These are phyloP conservation scores for Salvia splendens DNA, from an alignment of 257 asterid species.

Conservation along the genomic window DNA sequence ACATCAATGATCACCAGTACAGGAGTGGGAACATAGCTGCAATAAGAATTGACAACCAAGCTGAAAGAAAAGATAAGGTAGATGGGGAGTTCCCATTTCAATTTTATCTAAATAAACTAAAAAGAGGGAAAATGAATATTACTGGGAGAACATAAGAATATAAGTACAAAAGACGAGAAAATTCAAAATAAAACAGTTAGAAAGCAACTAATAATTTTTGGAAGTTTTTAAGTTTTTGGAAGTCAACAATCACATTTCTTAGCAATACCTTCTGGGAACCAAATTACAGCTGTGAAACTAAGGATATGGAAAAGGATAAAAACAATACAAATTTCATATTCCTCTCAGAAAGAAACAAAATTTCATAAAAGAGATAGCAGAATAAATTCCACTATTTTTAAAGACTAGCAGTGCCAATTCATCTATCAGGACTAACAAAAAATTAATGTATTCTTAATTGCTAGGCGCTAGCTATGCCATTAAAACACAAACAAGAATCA, in stretches of 20 bases:
- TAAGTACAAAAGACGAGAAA: not conserved
- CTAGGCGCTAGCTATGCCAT: not conserved
- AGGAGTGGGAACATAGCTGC: constrained; percentile 86
- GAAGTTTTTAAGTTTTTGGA: not conserved
- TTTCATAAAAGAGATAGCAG: not conserved
- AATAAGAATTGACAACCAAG: constrained; percentile 30
- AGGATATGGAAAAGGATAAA: not conserved
- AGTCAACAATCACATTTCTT: constrained; percentile 11
- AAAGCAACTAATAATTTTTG: constrained; percentile 2
- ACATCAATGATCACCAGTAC: constrained; percentile 91
- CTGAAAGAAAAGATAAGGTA: not conserved
- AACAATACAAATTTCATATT: not conserved
- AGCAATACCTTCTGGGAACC: not conserved
- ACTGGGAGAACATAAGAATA: not conserved
- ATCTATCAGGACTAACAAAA: not conserved
- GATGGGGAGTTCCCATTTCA: not conserved
- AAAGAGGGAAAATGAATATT: not conserved
- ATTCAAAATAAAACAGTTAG: no score
- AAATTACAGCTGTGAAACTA: not conserved
- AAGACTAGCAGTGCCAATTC: constrained; percentile 16
- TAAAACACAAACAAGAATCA: not conserved
- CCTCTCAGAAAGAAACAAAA: no score
- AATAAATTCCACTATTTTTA: constrained; percentile 3
- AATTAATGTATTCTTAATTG: not conserved
- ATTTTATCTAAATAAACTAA: not conserved